These are phyloP conservation scores for Yarrowia sp. DNA, from an alignment of 805 yeast species.

Conservation along the genomic window DNA sequence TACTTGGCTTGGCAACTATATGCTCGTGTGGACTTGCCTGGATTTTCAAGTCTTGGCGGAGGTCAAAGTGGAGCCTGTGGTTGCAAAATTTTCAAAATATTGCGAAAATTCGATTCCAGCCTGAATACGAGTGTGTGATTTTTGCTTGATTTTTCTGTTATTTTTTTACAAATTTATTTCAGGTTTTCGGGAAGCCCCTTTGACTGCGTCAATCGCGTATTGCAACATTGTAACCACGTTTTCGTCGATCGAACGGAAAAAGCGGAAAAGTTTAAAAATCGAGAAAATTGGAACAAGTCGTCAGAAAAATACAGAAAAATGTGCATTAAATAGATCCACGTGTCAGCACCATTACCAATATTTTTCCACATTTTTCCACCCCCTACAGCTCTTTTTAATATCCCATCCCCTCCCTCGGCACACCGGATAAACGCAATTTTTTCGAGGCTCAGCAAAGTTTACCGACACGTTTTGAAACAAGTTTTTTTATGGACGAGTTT, in stretches of 20 bases:
- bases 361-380: neutral
- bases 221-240: neutral
- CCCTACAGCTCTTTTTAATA: too few relatives aligned
- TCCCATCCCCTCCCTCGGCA: neutral
- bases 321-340: neutral
- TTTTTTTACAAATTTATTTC: too few relatives aligned
- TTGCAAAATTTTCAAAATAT: too few relatives aligned
- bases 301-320: neutral
- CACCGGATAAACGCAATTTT: neutral
- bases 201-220: neutral
- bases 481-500: neutral
- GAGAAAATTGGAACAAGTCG: neutral
- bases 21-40: neutral
- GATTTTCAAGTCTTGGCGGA: neutral
- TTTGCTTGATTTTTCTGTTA: too few relatives aligned
- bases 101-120: too few relatives aligned
- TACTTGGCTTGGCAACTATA: conserved; percentile 7
- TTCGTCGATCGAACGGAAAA: neutral
- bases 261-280: neutral
- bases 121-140: neutral
- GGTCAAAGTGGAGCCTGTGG: too few relatives aligned
- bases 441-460: neutral
- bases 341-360: neutral
- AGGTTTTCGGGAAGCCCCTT: too few relatives aligned
- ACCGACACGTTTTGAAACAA: conserved; percentile 12